Percentiles rank a stretch among this genome's conserved stretches.
Evolutionary conservation across 2,329 filamentous ascomycete species (phyloP).

Genomic region (Colletotrichum nymphaeae): DNA sequence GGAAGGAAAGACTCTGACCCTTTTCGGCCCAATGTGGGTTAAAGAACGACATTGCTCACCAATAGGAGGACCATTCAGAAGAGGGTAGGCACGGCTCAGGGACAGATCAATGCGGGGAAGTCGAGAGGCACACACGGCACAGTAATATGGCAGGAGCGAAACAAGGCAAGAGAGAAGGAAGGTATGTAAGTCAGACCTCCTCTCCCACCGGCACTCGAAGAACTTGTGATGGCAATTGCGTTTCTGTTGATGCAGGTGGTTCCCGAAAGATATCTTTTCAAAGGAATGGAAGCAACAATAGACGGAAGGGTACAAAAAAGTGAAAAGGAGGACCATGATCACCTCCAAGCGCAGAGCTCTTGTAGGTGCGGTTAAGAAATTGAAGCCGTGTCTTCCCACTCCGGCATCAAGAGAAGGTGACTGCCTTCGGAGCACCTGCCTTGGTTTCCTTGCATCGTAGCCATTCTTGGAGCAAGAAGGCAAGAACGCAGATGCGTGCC

Average conservation of each 20-base stretch:
- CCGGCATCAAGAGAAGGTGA: not conserved
- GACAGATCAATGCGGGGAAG: conserved; percentile 14
- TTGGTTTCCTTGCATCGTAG: too few species aligned
- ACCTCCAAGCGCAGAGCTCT: not conserved
- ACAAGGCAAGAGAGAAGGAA: not conserved
- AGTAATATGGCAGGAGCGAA: not conserved
- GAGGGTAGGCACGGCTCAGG: conserved; percentile 22
- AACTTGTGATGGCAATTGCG: not conserved
- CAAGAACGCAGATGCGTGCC: too few species aligned
- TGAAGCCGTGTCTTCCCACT: conserved; percentile 2
- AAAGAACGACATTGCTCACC: not conserved
- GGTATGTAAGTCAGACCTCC: not conserved
- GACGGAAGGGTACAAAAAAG: not conserved
- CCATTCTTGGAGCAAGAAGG: too few species aligned
- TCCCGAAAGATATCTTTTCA: not conserved
- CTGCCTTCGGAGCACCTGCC: too few species aligned
- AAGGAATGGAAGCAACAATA: not conserved
- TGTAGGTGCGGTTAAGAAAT: not conserved
- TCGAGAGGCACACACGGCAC: not conserved
- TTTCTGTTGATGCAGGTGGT: not conserved
- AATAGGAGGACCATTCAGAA: not conserved
- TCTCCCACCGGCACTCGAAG: not conserved
- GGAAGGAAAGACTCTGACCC: conserved; percentile 5
- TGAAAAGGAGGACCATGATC: not conserved
- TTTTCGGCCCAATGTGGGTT: not conserved